A percentile compares a stretch with the other conserved stretches of the same genome.
Conservation (phyloP, 2,329 filamentous ascomycete genomes). For the Fusarium sp. region DNA sequence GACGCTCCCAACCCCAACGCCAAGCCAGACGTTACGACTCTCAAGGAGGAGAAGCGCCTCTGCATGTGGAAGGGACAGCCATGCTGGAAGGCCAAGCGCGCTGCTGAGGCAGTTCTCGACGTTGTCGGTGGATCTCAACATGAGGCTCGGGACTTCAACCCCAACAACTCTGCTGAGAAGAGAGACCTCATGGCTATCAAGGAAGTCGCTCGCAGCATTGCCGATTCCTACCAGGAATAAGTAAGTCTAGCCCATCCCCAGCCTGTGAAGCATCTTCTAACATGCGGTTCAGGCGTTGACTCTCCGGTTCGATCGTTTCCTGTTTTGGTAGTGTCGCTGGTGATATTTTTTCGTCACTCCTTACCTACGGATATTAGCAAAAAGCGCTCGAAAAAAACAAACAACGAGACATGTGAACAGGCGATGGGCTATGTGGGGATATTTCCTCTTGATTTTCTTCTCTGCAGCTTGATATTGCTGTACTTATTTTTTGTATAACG, state of each 20-base stretch:
- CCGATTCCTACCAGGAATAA: slow-evolving; percentile 39
- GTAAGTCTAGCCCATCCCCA: slow-evolving; percentile 6
- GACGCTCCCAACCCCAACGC: slow-evolving; percentile 41
- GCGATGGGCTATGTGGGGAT: slow-evolving; percentile 18
- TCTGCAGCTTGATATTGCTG: slow-evolving; percentile 18
- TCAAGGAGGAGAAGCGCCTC: slow-evolving; percentile 40
- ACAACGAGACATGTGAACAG: slow-evolving; percentile 18
- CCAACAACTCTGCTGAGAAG: slow-evolving; percentile 52
- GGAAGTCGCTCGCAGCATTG: slow-evolving; percentile 43
- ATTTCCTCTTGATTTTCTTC: slow-evolving; percentile 20
- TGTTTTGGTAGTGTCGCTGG: slow-evolving; percentile 1
- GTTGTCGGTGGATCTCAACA: slow-evolving; percentile 36
- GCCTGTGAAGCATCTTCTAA: background rate
- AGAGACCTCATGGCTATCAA: slow-evolving; percentile 47
- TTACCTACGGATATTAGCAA: slow-evolving; percentile 19
- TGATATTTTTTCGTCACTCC: slow-evolving; percentile 7
- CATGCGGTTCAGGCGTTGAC: background rate
- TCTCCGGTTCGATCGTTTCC: slow-evolving; percentile 18
- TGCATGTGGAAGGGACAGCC: slow-evolving; percentile 47
- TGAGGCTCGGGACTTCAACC: slow-evolving; percentile 36
- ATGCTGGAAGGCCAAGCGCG: slow-evolving; percentile 54
- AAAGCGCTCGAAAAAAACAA: slow-evolving; percentile 10
- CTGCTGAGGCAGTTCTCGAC: slow-evolving; percentile 43
- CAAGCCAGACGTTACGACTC: slow-evolving; percentile 42
- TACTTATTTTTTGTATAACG: slow-evolving; percentile 36